Conservation (phyloP, 495 filamentous ascomycete genomes). For the Talaromyces adpressus region DNA sequence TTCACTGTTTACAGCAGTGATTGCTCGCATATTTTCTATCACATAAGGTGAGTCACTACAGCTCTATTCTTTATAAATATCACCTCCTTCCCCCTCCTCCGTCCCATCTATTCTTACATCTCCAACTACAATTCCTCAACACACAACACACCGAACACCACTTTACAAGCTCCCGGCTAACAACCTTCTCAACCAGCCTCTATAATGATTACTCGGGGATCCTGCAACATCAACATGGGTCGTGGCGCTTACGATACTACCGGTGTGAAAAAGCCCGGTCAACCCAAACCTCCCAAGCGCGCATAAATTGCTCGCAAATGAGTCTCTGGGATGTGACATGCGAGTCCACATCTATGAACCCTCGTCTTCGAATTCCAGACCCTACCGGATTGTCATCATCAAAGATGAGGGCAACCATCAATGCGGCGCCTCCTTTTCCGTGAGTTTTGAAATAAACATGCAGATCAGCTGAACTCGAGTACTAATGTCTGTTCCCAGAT, state of each 20-base stretch:
- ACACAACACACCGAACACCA: neutral
- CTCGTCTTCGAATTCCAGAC: neutral
- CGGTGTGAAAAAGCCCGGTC: constrained; percentile 49
- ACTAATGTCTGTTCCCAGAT: neutral
- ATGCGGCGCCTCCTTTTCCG: neutral
- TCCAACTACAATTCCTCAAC: neutral
- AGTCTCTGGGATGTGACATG: neutral
- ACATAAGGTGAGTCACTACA: constrained; percentile 6
- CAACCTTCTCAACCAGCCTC: neutral
- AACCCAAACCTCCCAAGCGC: constrained; percentile 32
- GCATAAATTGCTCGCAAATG: constrained; percentile 4
- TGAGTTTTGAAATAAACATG: neutral
- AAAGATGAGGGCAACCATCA: neutral
- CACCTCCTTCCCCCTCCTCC: neutral
- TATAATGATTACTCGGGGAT: constrained; percentile 45
- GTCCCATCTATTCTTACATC: neutral
- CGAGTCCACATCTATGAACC: neutral
- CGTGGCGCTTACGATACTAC: constrained; percentile 55
- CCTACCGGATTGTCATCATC: neutral
- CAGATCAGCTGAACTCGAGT: neutral
- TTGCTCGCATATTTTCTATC: neutral
- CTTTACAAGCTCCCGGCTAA: constrained; percentile 10
- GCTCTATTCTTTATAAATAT: constrained; percentile 3
- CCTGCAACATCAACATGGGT: constrained; percentile 47
- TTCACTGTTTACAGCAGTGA: neutral